These are phyloP conservation scores for Peronospora farinosa DNA, from an alignment of 352 stramenopile genomes.

Conservation along the genomic window DNA sequence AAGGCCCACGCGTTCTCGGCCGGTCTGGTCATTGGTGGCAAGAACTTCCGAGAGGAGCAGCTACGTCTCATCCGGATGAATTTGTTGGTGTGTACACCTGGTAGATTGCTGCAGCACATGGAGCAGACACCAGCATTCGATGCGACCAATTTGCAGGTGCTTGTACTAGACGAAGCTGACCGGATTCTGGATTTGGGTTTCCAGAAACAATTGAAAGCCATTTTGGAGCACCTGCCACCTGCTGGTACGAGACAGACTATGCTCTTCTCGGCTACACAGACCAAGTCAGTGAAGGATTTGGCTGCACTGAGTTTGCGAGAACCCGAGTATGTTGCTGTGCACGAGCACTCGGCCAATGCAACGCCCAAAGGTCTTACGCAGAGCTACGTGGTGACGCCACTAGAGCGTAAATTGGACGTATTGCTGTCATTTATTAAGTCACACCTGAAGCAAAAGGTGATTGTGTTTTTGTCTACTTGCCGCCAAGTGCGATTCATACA, in stretches of 20 bases:
- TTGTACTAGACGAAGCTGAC: conserved; percentile 99
- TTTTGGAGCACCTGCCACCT: conserved; percentile 93
- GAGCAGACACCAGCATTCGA: conserved; percentile 98
- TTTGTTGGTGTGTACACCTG: conserved; percentile 96
- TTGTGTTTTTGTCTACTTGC: conserved; percentile 98
- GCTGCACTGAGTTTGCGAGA: conserved; percentile 91
- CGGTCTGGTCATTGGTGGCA: conserved; percentile 95
- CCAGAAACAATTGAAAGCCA: conserved; percentile 95
- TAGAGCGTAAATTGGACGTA: conserved; percentile 96
- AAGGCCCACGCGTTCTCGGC: conserved; percentile 95
- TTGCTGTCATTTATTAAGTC: conserved; percentile 98
- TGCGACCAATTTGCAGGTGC: conserved; percentile 88
- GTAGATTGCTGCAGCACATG: conserved; percentile 96
- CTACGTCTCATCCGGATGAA: conserved; percentile 92
- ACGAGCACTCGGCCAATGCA: conserved; percentile 86
- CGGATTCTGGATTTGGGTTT: conserved; percentile 99
- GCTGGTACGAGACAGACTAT: conserved; percentile 89
- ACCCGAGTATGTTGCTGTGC: conserved; percentile 96
- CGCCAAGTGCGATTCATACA: conserved; percentile 94
- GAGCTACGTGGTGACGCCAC: conserved; percentile 91
- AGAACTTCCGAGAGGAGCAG: conserved; percentile 93
- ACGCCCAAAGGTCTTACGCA: conserved; percentile 92
- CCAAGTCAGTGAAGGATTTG: conserved; percentile 95
- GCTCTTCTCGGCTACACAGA: conserved; percentile 97
- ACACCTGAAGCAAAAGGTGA: conserved; percentile 97